A percentile compares a stretch with the other conserved stretches of the same genome.
Evolutionary conservation across 2,329 filamentous ascomycete genomes (phyloP).

Genomic region (Microdochium bolleyi): DNA sequence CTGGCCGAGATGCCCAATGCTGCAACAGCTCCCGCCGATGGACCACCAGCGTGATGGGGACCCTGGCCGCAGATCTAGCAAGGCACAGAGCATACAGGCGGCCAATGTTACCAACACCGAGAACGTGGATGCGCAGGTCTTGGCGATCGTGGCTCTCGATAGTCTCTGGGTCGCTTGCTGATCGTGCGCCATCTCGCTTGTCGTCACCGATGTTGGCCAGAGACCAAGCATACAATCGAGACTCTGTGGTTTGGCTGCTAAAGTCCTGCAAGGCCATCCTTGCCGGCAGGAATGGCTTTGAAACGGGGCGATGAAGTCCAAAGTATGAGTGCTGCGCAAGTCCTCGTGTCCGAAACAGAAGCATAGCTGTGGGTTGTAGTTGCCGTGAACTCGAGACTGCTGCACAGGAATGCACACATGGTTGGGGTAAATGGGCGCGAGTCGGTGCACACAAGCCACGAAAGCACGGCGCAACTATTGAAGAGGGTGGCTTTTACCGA

Average conservation of each 20-base stretch:
- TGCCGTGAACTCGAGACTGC: too few relatives aligned
- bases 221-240: constrained; percentile 20
- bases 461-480: too few relatives aligned
- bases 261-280: constrained; percentile 5
- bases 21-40: constrained; percentile 47
- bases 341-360: too few relatives aligned
- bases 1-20: constrained; percentile 34
- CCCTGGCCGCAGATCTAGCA: constrained; percentile 47
- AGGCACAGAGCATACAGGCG: constrained; percentile 70
- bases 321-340: too few relatives aligned
- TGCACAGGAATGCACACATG: too few relatives aligned
- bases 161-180: neutral
- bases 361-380: too few relatives aligned
- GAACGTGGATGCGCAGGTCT: constrained; percentile 55
- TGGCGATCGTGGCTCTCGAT: neutral
- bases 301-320: too few relatives aligned
- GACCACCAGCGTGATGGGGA: constrained; percentile 75
- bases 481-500: too few relatives aligned
- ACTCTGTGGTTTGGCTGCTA: constrained; percentile 8
- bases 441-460: too few relatives aligned
- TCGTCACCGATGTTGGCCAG: constrained; percentile 13
- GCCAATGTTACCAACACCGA: constrained; percentile 77
- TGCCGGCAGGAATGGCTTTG: too few relatives aligned
- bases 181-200: neutral
- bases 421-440: too few relatives aligned